These are phyloP conservation scores for Fomitopsis pulvina DNA, from an alignment of 768 basidiomycete genomes.

Conservation along the genomic window DNA sequence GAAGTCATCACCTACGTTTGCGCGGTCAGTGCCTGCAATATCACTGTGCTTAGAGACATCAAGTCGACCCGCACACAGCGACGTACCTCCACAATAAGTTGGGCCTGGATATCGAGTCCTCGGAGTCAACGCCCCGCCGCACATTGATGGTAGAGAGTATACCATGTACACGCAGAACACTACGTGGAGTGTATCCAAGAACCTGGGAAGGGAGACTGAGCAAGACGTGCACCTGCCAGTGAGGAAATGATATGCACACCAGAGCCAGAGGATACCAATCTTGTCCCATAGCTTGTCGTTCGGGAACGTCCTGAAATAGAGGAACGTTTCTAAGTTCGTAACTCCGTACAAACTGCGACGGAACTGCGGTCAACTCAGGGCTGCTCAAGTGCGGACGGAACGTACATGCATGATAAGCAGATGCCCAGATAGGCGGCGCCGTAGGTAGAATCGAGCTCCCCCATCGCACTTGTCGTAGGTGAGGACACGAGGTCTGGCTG, in stretches of 20 bases:
- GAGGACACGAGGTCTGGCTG: too few species aligned
- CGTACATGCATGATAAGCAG: conserved; percentile 11
- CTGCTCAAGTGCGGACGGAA: neutral
- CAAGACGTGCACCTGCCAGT: neutral
- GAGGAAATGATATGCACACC: conserved; percentile 6
- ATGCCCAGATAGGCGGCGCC: conserved; percentile 14
- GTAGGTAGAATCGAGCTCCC: conserved; percentile 6
- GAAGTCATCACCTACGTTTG: too few species aligned
- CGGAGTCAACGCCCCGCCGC: conserved; percentile 8
- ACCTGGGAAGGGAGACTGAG: conserved; percentile 4
- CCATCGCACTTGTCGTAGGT: too few species aligned
- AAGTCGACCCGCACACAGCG: too few species aligned
- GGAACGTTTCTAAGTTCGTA: conserved; percentile 12
- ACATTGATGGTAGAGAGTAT: conserved; percentile 11
- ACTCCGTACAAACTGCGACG: conserved; percentile 15
- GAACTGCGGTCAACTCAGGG: neutral
- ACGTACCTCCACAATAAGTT: conserved; percentile 6
- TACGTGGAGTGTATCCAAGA: conserved; percentile 13
- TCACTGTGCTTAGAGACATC: too few species aligned
- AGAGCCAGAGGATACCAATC: conserved; percentile 8
- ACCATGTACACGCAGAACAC: conserved; percentile 13
- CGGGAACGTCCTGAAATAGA: conserved; percentile 12
- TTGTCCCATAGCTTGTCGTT: conserved; percentile 12
- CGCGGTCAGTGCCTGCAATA: conserved; percentile 6
- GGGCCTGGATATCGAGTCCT: conserved; percentile 8